Evolutionary conservation across 768 basidiomycete species (phyloP).

Genomic region (Mrakia blollopis): DNA sequence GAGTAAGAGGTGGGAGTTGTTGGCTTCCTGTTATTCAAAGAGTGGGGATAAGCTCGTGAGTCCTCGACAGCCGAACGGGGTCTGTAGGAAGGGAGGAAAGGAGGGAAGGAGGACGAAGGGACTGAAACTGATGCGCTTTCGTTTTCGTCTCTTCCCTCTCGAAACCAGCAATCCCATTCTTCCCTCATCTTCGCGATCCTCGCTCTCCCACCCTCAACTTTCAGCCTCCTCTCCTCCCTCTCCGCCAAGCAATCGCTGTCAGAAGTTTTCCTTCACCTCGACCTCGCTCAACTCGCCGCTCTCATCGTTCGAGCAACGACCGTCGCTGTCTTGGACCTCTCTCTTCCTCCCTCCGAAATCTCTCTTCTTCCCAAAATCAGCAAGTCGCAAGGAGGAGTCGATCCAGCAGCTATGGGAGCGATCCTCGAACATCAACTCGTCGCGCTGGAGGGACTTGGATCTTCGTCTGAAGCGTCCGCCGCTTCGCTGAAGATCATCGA

Average conservation of each 20-base stretch:
- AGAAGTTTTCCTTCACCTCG: background rate
- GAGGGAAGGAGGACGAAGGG: background rate
- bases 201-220: constrained; percentile 10
- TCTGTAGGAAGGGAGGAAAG: background rate
- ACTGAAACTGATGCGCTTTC: background rate
- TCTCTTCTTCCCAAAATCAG: constrained; percentile 3
- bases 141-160: background rate
- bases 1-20: constrained; percentile 69
- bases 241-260: background rate
- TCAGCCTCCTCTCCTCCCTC: constrained; percentile 1
- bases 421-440: constrained; percentile 39
- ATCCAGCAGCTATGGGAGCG: constrained; percentile 32
- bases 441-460: constrained; percentile 33
- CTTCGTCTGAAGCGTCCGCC: constrained; percentile 46
- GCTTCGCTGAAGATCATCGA: constrained; percentile 50
- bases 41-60: constrained; percentile 69
- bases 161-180: constrained; percentile 34
- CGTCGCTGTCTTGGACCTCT: constrained; percentile 36
- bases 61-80: constrained; percentile 1
- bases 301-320: constrained; percentile 31
- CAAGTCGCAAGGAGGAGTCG: background rate
- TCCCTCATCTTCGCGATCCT: constrained; percentile 33
- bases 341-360: constrained; percentile 27
- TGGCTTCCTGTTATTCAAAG: constrained; percentile 72
- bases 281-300: background rate